These are phyloP conservation scores for Cryptosporidium tyzzeri DNA, from an alignment of 169 alveolate species.

Conservation along the genomic window DNA sequence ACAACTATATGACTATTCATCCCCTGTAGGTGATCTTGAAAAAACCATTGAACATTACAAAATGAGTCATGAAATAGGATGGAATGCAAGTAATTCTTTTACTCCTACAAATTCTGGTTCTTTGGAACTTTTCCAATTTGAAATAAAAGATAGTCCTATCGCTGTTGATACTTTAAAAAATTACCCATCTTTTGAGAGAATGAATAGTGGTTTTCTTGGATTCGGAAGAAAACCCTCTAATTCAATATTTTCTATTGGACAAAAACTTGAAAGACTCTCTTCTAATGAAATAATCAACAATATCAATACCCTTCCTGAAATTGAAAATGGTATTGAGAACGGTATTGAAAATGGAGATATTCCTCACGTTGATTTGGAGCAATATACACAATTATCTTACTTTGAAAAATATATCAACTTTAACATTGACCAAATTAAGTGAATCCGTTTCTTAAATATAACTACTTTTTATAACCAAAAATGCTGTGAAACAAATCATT, in stretches of 20 bases:
- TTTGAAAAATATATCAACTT: constrained; percentile 30
- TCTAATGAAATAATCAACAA: constrained; percentile 17
- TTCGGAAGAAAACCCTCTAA: constrained; percentile 1
- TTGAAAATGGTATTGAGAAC: not conserved
- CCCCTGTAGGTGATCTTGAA: constrained; percentile 73
- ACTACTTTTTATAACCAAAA: not conserved
- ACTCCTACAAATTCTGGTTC: constrained; percentile 64
- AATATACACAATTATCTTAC: not conserved
- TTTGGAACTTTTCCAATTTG: constrained; percentile 20
- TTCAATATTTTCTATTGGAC: constrained; percentile 17
- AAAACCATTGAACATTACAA: constrained; percentile 58
- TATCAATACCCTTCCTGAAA: constrained; percentile 4
- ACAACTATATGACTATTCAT: constrained; percentile 33
- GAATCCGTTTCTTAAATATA: not conserved
- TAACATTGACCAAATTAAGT: constrained; percentile 30
- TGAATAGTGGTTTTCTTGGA: not conserved
- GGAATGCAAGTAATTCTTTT: constrained; percentile 10
- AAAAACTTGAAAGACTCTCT: constrained; percentile 38
- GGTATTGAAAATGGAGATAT: constrained; percentile 6
- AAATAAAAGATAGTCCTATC: constrained; percentile 57
- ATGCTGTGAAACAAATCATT: not conserved
- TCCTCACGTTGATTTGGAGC: constrained; percentile 32
- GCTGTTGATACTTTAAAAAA: constrained; percentile 16
- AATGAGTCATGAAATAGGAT: constrained; percentile 5
- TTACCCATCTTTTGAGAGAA: constrained; percentile 39